Evolutionary conservation across 2,329 filamentous ascomycete genomes (phyloP).

Genomic region (Zasmidium cellare): DNA sequence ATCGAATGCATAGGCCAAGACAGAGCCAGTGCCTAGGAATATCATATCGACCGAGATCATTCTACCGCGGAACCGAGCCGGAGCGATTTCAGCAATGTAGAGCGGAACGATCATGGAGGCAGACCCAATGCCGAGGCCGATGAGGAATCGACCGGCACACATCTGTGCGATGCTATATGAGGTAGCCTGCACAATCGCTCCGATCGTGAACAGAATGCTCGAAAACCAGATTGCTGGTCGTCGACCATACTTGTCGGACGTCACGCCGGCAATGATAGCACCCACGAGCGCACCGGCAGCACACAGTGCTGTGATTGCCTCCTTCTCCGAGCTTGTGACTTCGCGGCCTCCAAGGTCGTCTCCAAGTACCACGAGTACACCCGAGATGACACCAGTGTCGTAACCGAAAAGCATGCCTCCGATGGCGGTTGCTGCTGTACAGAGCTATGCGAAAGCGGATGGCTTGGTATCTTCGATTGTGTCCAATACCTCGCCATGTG

Average conservation of each 20-base stretch:
- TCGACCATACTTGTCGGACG: constrained; percentile 37
- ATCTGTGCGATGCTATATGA: constrained; percentile 41
- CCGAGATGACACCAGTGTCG: constrained; percentile 40
- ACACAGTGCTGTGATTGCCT: constrained; percentile 41
- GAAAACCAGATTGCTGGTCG: constrained; percentile 44
- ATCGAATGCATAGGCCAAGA: constrained; percentile 36
- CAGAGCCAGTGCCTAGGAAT: constrained; percentile 31
- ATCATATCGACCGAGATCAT: constrained; percentile 44
- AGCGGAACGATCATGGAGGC: constrained; percentile 44
- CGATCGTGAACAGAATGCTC: constrained; percentile 42
- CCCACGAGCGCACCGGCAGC: constrained; percentile 41
- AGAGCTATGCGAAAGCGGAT: constrained; percentile 27
- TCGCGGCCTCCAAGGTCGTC: constrained; percentile 32
- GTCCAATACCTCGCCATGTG: constrained; percentile 12
- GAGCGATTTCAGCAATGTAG: constrained; percentile 54
- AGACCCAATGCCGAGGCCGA: constrained; percentile 50
- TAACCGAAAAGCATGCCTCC: constrained; percentile 31
- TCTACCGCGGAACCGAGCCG: constrained; percentile 45
- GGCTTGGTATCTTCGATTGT: constrained; percentile 24
- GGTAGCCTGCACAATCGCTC: constrained; percentile 34
- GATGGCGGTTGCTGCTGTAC: constrained; percentile 24
- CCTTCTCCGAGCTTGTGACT: constrained; percentile 37
- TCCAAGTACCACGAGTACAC: constrained; percentile 40
- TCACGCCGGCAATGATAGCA: constrained; percentile 38
- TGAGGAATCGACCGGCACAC: constrained; percentile 45